phyloP scores from a whole-genome alignment of 352 stramenopile species.

The Globisporangium irregulare region DNA sequence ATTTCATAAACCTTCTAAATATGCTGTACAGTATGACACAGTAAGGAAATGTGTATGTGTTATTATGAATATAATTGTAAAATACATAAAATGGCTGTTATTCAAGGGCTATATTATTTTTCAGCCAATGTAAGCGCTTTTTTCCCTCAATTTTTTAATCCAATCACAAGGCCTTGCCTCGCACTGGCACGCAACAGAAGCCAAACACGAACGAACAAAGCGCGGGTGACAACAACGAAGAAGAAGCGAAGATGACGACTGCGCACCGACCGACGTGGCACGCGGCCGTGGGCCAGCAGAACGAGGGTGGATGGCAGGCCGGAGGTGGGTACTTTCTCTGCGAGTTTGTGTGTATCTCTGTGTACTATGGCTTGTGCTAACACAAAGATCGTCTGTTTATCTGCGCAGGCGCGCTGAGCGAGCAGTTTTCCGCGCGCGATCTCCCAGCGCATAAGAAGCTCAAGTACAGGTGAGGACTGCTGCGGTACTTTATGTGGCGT shows the following conservation, averaged over 20 bases:
- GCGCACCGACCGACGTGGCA: constrained; percentile 84
- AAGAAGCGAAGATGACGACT: constrained; percentile 62
- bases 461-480: constrained; percentile 62
- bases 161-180: neutral
- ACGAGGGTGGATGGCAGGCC: constrained; percentile 82
- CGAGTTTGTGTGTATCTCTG: neutral
- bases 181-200: neutral
- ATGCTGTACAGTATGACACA: neutral
- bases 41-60: neutral
- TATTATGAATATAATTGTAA: neutral
- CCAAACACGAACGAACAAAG: neutral
- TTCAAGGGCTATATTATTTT: neutral
- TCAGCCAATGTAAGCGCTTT: neutral
- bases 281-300: constrained; percentile 81
- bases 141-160: neutral
- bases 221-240: neutral
- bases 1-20: neutral
- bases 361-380: neutral
- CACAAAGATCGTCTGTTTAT: neutral
- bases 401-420: constrained; percentile 59
- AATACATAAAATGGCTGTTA: neutral
- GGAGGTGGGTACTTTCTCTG: constrained; percentile 38
- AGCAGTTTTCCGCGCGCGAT: constrained; percentile 80
- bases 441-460: constrained; percentile 79
- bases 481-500: neutral